phyloP scores from a whole-genome alignment of 768 basidiomycete species.

The Kwoniella sp. region DNA sequence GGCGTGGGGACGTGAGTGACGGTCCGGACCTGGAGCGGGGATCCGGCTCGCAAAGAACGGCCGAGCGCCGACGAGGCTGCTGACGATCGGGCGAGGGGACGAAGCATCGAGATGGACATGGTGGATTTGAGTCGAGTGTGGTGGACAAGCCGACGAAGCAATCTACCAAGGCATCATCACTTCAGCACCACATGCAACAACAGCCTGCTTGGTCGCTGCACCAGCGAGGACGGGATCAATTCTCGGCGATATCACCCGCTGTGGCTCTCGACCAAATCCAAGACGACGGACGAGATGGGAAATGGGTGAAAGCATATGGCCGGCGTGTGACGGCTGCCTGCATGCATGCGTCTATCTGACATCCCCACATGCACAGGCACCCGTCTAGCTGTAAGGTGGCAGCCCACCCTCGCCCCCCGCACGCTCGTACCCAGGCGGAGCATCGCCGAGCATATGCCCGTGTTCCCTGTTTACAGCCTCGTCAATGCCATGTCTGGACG shows the following conservation, averaged over 20 bases:
- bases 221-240: slow-evolving; percentile 5
- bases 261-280: too few relatives aligned
- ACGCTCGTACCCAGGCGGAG: slow-evolving; percentile 14
- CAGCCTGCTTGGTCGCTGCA: neutral
- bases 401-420: slow-evolving; percentile 9
- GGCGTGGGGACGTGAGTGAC: slow-evolving; percentile 27
- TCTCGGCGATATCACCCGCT: slow-evolving; percentile 14
- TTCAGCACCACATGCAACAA: neutral
- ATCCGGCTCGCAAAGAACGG: neutral
- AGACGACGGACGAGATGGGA: too few relatives aligned
- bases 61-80: neutral
- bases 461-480: slow-evolving; percentile 3
- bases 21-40: too few relatives aligned
- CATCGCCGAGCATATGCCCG: slow-evolving; percentile 9
- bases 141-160: neutral
- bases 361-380: too few relatives aligned
- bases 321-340: too few relatives aligned
- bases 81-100: neutral
- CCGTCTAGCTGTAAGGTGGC: slow-evolving; percentile 17
- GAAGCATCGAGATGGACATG: slow-evolving; percentile 7
- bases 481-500: slow-evolving; percentile 12
- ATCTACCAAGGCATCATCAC: neutral
- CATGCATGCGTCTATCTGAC: too few relatives aligned
- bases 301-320: too few relatives aligned
- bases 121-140: neutral